Evolutionary conservation across 768 basidiomycete genomes (phyloP), one percentile per base, ranked within the genome.

Genomic region (Sarcodon sp.): DNA sequence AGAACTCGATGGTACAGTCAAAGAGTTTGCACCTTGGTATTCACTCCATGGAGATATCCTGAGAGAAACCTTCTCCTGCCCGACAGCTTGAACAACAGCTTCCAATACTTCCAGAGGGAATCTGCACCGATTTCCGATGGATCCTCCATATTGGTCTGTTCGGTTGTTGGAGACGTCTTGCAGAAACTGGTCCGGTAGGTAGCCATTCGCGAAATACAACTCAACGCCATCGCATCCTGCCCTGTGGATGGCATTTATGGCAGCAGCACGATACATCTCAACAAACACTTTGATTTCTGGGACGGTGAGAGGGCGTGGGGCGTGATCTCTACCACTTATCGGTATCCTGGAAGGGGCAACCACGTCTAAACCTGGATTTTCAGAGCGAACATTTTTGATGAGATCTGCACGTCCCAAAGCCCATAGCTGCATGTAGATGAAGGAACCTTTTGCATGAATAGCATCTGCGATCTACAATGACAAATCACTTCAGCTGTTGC

Each of bases 401-500:
- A 57, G 45, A 4, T 71, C 71, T 0, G 63, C 55, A 2, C 76
- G 70, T 0, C 76, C 80, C 1, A 76, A 55, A 1, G 79, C 79
- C 68, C 78, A 77, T 1, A 79, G 67, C 57, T 83, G 80, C 27
- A 71, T 48, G 57, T 66, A 78, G 21, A 82, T 71, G 58, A 63
- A 70, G 0, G 69, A 73, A 3, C 70, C 69, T 43, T 72, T 67
- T 3, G 67, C 69, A 54, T 83, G 81, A 0, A 82, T 79, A 0
- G 69, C 72, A 8, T 73, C 69, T 13, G 72, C 73, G 12, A 87
- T 59, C 76, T 79, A 43, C 9, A n/a, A 43, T 9, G 38, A 7
- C 33, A 33, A 21, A 15, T 33, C 27, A 32, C 35, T 44, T 13
- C 33, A 9, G 27, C 6, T 16, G 2, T 12, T 7, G 4, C n/a